phyloP scores from a whole-genome alignment of 352 stramenopile species.

The Pelagophyceae sp. region DNA sequence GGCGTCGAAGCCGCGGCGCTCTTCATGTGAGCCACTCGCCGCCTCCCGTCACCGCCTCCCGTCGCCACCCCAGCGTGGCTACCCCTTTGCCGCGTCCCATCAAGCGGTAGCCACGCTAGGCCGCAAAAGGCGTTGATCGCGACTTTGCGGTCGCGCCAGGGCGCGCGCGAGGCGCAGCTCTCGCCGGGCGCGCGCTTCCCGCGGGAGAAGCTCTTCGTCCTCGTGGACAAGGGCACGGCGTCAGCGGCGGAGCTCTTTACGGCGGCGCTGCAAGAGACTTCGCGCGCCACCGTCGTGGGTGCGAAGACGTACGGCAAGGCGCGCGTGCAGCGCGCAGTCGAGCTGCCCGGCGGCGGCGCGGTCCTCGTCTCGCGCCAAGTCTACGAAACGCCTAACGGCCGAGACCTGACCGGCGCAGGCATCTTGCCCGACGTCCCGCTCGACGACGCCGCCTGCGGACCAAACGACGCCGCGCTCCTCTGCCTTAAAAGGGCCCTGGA shows the following conservation, averaged over 20 bases:
- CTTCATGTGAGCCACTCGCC: not conserved
- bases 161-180: no score
- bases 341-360: not conserved
- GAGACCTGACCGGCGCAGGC: not conserved
- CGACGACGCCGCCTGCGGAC: not conserved
- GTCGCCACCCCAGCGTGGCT: not conserved
- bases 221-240: conserved; percentile 54
- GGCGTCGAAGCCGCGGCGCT: not conserved
- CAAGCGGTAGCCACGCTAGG: not conserved
- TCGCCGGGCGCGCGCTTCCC: no score
- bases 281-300: conserved; percentile 41
- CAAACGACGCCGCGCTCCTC: not conserved
- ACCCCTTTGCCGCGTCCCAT: not conserved
- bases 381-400: not conserved
- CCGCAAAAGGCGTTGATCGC: no score
- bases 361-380: not conserved
- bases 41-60: not conserved
- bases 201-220: not conserved
- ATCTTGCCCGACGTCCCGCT: not conserved
- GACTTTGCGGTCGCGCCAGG: no score
- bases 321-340: conserved; percentile 46
- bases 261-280: conserved; percentile 51
- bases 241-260: conserved; percentile 57
- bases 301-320: conserved; percentile 60
- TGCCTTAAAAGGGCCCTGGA: not conserved